Conservation (phyloP, 2,329 filamentous ascomycete species). For the Fusarium sp. region DNA sequence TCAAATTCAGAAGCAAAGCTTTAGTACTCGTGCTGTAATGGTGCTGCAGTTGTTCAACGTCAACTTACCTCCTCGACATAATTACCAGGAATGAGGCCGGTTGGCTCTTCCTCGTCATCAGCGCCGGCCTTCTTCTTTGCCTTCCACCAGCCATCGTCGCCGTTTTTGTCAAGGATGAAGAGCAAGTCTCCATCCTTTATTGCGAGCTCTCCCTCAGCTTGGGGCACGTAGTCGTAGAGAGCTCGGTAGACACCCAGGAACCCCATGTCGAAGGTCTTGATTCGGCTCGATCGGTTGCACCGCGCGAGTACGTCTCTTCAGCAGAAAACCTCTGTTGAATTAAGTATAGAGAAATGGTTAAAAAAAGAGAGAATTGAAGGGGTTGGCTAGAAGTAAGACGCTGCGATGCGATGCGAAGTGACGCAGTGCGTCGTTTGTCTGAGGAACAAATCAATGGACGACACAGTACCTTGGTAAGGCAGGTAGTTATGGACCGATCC, state of each 20-base stretch:
- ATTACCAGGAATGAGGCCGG: conserved; percentile 91
- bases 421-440: conserved; percentile 46
- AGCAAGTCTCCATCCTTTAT: conserved; percentile 88
- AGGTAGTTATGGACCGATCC: conserved; percentile 34
- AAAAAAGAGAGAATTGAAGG: not conserved
- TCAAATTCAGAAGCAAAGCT: not conserved
- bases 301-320: conserved; percentile 30
- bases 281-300: conserved; percentile 33
- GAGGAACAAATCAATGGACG: conserved; percentile 37
- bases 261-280: conserved; percentile 68
- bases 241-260: conserved; percentile 93
- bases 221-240: conserved; percentile 91
- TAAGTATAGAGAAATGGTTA: conserved; percentile 5
- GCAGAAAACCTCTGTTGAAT: conserved; percentile 7
- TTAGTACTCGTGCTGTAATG: not conserved
- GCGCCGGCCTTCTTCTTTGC: conserved; percentile 87
- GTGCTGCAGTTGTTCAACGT: not conserved
- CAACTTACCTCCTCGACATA: conserved; percentile 85
- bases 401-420: conserved; percentile 36
- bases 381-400: conserved; percentile 13
- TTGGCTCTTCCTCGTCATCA: conserved; percentile 90
- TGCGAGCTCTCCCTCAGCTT: conserved; percentile 84
- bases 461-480: conserved; percentile 22
- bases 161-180: conserved; percentile 85
- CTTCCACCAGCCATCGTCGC: conserved; percentile 90